Conservation (phyloP, 139 green algal species). For the Chlamydomonas incerta region DNA sequence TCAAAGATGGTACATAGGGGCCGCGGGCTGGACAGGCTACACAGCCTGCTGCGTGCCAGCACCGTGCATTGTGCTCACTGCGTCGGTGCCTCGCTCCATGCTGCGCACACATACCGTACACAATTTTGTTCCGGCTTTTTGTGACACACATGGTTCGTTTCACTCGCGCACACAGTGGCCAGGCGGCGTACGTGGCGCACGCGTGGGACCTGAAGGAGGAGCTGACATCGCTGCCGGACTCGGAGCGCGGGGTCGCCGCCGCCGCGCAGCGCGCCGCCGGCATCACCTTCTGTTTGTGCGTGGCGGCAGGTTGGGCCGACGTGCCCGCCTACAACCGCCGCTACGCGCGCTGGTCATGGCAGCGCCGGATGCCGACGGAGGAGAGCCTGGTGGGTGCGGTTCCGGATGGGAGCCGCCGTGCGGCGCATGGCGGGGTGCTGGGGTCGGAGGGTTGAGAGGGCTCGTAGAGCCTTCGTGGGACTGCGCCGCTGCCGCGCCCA, state of each 20-base stretch:
- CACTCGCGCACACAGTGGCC: too few relatives aligned
- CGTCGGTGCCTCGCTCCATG: too few relatives aligned
- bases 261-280: conserved; percentile 20
- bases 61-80: too few relatives aligned
- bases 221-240: background rate
- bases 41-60: background rate
- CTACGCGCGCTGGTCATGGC: conserved; percentile 22
- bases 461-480: background rate
- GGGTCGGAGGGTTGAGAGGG: background rate
- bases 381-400: conserved; percentile 6
- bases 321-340: background rate
- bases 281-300: conserved; percentile 7
- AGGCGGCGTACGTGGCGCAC: conserved; percentile 2
- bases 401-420: background rate
- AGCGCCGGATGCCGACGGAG: background rate
- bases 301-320: conserved; percentile 1
- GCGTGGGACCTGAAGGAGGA: conserved; percentile 29
- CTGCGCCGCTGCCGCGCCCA: too few relatives aligned
- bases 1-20: too few relatives aligned
- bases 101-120: too few relatives aligned
- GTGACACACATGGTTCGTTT: too few relatives aligned
- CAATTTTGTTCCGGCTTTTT: too few relatives aligned
- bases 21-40: background rate
- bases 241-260: background rate
- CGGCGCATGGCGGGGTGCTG: background rate